Evolutionary conservation across 495 filamentous ascomycete species (phyloP).

Genomic region (Aspergillus steynii): DNA sequence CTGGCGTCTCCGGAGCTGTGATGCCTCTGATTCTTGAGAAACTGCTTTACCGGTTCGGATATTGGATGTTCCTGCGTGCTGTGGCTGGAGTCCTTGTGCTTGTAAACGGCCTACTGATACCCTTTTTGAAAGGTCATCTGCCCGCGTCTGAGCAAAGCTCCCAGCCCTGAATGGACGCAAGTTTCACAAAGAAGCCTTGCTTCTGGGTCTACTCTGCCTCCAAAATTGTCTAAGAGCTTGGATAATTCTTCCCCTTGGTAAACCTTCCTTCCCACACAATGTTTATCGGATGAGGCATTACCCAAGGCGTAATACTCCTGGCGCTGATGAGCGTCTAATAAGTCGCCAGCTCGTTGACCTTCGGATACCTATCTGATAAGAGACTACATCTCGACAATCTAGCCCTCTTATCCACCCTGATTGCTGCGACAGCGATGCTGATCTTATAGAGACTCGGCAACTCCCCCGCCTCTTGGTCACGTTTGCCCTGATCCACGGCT

Average conservation of each 20-base stretch:
- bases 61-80: conserved; percentile 9
- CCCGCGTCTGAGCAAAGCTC: background rate
- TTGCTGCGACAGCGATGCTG: conserved; percentile 1
- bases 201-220: conserved; percentile 10
- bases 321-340: conserved; percentile 8
- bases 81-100: background rate
- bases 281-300: background rate
- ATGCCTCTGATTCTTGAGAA: conserved; percentile 10
- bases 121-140: conserved; percentile 8
- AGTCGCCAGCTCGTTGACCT: conserved; percentile 7
- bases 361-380: conserved; percentile 8
- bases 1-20: conserved; percentile 2
- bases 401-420: background rate
- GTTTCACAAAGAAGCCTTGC: background rate
- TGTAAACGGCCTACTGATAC: conserved; percentile 6
- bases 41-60: conserved; percentile 3
- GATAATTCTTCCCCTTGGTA: conserved; percentile 6
- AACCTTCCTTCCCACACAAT: conserved; percentile 7
- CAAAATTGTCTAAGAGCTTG: conserved; percentile 7
- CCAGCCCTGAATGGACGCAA: background rate
- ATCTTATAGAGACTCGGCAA: conserved; percentile 2
- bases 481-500: conserved; percentile 9
- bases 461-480: conserved; percentile 1
- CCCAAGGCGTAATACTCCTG: conserved; percentile 3
- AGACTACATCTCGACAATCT: background rate